phyloP scores from a whole-genome alignment of 2,329 filamentous ascomycete genomes.

The Clarireedia homoeocarpa region DNA sequence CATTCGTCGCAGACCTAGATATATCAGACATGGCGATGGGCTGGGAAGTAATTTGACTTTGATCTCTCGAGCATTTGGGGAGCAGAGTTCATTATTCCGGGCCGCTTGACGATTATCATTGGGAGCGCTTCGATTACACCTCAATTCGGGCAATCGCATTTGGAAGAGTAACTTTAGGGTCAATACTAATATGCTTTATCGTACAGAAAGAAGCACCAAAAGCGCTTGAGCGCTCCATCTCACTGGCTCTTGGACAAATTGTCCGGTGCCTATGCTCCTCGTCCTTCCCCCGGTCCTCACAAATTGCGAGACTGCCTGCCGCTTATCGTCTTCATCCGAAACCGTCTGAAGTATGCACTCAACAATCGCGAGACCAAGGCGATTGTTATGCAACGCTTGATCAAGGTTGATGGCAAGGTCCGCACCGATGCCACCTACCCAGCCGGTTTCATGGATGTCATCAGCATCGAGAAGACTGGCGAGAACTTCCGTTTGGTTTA shows the following conservation, averaged over 20 bases:
- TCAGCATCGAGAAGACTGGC: slow-evolving; percentile 98
- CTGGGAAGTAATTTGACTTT: not conserved
- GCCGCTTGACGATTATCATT: not conserved
- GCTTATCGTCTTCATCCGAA: slow-evolving; percentile 95
- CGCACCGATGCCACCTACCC: slow-evolving; percentile 98
- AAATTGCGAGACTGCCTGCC: slow-evolving; percentile 99
- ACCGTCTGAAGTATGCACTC: slow-evolving; percentile 98
- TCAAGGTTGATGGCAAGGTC: slow-evolving; percentile 99
- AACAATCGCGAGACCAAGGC: slow-evolving; percentile 96
- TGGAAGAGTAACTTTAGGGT: not conserved
- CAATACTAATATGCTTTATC: slow-evolving; percentile 9
- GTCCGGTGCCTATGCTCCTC: slow-evolving; percentile 76
- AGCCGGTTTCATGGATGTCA: slow-evolving; percentile 98
- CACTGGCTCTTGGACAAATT: slow-evolving; percentile 99
- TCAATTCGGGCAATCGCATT: no score
- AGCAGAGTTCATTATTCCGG: no score
- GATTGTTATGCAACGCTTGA: slow-evolving; percentile 98
- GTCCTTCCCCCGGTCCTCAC: slow-evolving; percentile 81
- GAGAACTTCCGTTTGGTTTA: slow-evolving; percentile 99
- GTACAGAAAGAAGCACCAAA: slow-evolving; percentile 95
- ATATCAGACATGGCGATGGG: not conserved
- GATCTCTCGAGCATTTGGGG: not conserved
- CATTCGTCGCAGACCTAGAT: not conserved
- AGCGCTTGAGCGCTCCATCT: slow-evolving; percentile 97
- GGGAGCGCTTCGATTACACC: not conserved